Base-by-base conservation (phyloP, 768 basidiomycete genomes). In the Termitomyces bulborhizus region DNA sequence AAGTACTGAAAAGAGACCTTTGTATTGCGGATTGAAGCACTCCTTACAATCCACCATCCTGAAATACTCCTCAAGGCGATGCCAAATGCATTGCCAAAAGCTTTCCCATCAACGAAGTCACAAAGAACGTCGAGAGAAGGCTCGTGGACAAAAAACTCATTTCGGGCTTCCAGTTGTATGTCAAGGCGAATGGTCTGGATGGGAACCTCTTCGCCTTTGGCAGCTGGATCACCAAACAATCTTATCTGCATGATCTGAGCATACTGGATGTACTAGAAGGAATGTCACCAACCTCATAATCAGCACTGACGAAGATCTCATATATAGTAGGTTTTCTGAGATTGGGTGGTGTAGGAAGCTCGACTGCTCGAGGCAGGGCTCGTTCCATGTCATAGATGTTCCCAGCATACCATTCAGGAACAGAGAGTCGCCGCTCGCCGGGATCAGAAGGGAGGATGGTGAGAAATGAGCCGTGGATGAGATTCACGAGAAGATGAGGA, bases 341-440 rank as follows among this genome's bases (percentile, higher is more conserved):
- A 18, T 73, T 80, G 0, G 80, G 82, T 13, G 68, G 62, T 2
- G 62, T 63, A 31, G 84, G 88, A 45, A 87, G 71, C 26, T 65
- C 67, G 34, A 85, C 75, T 34, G 70, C 55, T 54, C 78, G 80
- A 15, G 75, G 73, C 11, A 80, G 74, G 18, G 81, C 69, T 29
- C 72, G 71, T 55, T 82, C 78, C 69, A 88, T 74, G 24, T 74
- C 73, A 65, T 96, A 96, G n/a, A 96, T 84, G 65, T 96, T 91
- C 34, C 91, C 93, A n/a, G 81, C 69, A 66, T 86, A 79, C 93
- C 93, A 96, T 64, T 79, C 69, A 8, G 74, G 74, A 3, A 69
- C 63, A 39, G 63, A 62, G 41, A 54, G 46, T 13, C 48, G 48
- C 16, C 61, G 56, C 27, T 64, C 50, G 3, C 46, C 46, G 12